Evolutionary conservation across 495 filamentous ascomycete genomes (phyloP), one percentile per base, ranked within the genome.

Genomic region (Xylaria scruposa): DNA sequence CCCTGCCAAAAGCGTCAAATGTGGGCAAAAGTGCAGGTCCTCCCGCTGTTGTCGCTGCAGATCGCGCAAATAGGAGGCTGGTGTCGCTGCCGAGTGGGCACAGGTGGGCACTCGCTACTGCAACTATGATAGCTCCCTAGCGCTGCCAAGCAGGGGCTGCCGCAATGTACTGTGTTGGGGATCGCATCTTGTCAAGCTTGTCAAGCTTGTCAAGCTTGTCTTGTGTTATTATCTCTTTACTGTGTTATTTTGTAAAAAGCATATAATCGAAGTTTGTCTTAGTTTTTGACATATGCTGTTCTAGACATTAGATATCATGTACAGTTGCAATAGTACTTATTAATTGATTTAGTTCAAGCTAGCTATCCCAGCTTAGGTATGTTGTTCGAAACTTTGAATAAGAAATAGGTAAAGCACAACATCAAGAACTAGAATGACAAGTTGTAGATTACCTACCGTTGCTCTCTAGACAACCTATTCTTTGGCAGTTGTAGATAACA

Each of bases 11-110:
- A 56, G 51, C 29, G 51, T 56, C 51, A 59, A 19, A 60, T 38
- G 56, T 31, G 56, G 56, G 56, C 54, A 59, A 29, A 36, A 44
- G 36, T 63, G 36, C 60, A 63, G 36, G 60, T 63, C 60, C 38
- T 62, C 59, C 60, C 60, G 60, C 60, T 29, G 36, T 29, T n/a
- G 31, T 66, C 21, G 46, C 44, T 38, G 46, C 19, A 64, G 44
- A 53, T 66, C 44, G 44, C 62, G 62, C 62, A 66, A 66, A 66
- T 66, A 44, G 42, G 62, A 66, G 62, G 44, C 13, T 66, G 62
- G 62, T 29, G 63, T 38, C 1, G 9, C 6, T n/a, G 46, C 5
- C 6, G 29, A 67, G 42, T 31, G 46, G 46, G 26, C 26, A 21
- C 24, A 12, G 38, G 65, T 49, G 36, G 46, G 19, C 29, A 53